phyloP scores from a whole-genome alignment of 2,329 filamentous ascomycete genomes.

The Aspergillus japonicus region DNA sequence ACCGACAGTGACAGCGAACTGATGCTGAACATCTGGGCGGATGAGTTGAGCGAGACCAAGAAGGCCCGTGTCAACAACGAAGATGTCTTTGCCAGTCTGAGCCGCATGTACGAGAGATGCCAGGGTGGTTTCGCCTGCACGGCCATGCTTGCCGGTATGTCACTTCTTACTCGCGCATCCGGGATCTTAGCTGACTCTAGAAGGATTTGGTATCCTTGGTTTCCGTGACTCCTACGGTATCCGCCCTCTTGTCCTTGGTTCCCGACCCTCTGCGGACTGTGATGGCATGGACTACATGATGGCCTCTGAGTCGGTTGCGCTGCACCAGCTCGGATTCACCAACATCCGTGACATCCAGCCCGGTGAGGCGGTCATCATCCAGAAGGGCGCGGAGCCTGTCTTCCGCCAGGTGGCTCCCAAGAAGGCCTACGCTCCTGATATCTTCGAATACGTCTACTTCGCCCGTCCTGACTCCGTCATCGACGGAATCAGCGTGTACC shows the following conservation, averaged over 20 bases:
- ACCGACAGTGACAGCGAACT: slow-evolving; percentile 86
- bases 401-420: slow-evolving; percentile 72
- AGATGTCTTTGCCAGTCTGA: slow-evolving; percentile 71
- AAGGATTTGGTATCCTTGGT: slow-evolving; percentile 73
- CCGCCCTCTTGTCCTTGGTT: slow-evolving; percentile 76
- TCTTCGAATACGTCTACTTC: slow-evolving; percentile 88
- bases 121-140: slow-evolving; percentile 77
- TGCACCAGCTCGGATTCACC: slow-evolving; percentile 76
- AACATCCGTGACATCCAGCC: slow-evolving; percentile 76
- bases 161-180: background rate
- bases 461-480: slow-evolving; percentile 78
- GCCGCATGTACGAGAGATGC: slow-evolving; percentile 70
- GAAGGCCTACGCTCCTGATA: slow-evolving; percentile 74
- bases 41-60: slow-evolving; percentile 74
- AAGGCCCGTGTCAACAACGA: slow-evolving; percentile 77
- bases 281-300: slow-evolving; percentile 81
- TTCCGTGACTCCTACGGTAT: slow-evolving; percentile 81
- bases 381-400: slow-evolving; percentile 70
- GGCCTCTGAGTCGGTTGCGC: slow-evolving; percentile 82
- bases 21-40: slow-evolving; percentile 84
- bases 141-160: slow-evolving; percentile 70
- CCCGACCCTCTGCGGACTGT: slow-evolving; percentile 64
- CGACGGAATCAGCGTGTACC: slow-evolving; percentile 84
- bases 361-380: slow-evolving; percentile 80
- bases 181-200: slow-evolving; percentile 19